A percentile compares a stretch with the other conserved stretches of the same genome.
These are phyloP conservation scores for Pythium sp. DNA, from an alignment of 352 stramenopile genomes.

Conservation along the genomic window DNA sequence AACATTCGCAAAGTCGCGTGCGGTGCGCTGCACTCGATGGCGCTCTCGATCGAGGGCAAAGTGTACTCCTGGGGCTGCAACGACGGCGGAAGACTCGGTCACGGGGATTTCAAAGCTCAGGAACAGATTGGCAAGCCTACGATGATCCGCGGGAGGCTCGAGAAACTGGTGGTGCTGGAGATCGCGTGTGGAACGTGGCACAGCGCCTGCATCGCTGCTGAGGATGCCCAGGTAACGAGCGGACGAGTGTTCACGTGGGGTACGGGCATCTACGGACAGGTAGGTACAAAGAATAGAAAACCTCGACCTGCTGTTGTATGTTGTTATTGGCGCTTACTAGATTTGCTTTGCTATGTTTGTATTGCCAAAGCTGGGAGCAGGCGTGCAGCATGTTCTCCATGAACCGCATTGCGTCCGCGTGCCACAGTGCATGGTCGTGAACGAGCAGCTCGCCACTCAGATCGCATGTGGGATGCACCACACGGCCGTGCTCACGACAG, in stretches of 20 bases:
- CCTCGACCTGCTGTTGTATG: background rate
- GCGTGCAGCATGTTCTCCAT: conserved; percentile 39
- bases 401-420: conserved; percentile 42
- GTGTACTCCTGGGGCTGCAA: conserved; percentile 94
- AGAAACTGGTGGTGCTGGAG: conserved; percentile 32
- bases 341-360: background rate
- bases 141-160: conserved; percentile 34
- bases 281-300: conserved; percentile 9
- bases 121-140: conserved; percentile 26
- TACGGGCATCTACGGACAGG: conserved; percentile 67
- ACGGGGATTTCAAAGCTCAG: conserved; percentile 15
- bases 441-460: conserved; percentile 38
- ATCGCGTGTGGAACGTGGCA: conserved; percentile 79
- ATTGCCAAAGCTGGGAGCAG: conserved; percentile 37
- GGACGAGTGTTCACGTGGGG: conserved; percentile 70
- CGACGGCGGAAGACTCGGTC: conserved; percentile 79
- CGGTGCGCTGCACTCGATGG: conserved; percentile 91
- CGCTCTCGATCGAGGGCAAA: conserved; percentile 74
- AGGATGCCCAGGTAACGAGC: conserved; percentile 4
- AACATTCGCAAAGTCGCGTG: conserved; percentile 80
- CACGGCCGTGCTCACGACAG: conserved; percentile 44
- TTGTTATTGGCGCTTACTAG: background rate
- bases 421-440: conserved; percentile 23
- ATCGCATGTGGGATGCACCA: conserved; percentile 71
- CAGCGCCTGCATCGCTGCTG: conserved; percentile 52